These are phyloP conservation scores for Vaccinium myrtillus DNA, from an alignment of 148 eudicot species.

Conservation along the genomic window DNA sequence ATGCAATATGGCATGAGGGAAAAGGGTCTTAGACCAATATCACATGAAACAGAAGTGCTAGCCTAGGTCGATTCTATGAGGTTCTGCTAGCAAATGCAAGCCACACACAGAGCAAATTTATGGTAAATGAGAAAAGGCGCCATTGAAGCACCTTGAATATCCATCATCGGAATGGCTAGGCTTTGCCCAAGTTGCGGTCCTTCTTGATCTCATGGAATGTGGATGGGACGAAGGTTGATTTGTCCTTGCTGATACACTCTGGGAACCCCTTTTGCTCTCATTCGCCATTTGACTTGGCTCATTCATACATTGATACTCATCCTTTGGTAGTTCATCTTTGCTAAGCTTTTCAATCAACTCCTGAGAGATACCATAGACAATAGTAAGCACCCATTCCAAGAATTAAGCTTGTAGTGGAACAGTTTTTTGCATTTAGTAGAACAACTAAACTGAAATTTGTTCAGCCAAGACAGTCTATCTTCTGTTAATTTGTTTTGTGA, in stretches of 20 bases:
- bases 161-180: conserved; percentile 84
- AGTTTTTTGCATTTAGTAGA: neutral
- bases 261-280: conserved; percentile 26
- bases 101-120: neutral
- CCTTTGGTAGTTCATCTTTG: conserved; percentile 71
- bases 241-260: conserved; percentile 34
- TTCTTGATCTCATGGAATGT: conserved; percentile 83
- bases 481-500: neutral
- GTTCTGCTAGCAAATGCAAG: neutral
- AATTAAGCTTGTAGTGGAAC: neutral
- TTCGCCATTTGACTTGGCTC: conserved; percentile 37
- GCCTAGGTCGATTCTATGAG: neutral
- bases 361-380: conserved; percentile 35
- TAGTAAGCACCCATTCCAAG: neutral
- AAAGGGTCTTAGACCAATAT: neutral
- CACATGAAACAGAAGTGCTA: neutral
- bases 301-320: conserved; percentile 75
- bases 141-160: conserved; percentile 49
- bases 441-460: neutral
- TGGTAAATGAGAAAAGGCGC: neutral
- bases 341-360: conserved; percentile 74
- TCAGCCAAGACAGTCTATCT: neutral
- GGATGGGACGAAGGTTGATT: conserved; percentile 52
- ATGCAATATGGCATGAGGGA: neutral
- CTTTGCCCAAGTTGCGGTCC: conserved; percentile 91